Evolutionary conservation across 352 stramenopile genomes (phyloP).

Genomic region (Phytophthora kernoviae): DNA sequence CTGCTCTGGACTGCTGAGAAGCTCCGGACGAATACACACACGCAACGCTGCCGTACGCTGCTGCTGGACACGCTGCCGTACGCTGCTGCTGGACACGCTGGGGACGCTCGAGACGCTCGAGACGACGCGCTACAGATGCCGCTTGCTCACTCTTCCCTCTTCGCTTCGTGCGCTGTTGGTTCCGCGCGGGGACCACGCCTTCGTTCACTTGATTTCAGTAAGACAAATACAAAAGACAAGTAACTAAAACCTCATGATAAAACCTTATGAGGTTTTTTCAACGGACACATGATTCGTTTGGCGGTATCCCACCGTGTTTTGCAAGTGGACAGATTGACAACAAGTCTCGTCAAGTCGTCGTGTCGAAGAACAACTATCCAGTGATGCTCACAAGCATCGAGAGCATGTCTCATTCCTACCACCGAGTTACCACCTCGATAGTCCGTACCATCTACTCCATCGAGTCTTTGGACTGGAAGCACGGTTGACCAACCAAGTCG

Average conservation of each 20-base stretch:
- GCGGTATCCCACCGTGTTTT: too few species aligned
- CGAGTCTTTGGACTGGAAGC: too few species aligned
- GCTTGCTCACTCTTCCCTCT: slow-evolving; percentile 32
- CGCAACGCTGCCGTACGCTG: slow-evolving; percentile 12
- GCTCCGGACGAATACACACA: slow-evolving; percentile 13
- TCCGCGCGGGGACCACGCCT: slow-evolving; percentile 15
- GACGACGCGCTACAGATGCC: slow-evolving; percentile 32
- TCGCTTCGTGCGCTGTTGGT: slow-evolving; percentile 37
- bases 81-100: slow-evolving; percentile 17
- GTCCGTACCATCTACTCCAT: too few species aligned
- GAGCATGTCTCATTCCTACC: too few species aligned
- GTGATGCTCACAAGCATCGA: too few species aligned
- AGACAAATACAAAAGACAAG: slow-evolving; percentile 5
- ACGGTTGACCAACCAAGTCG: too few species aligned
- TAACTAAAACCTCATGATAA: not conserved
- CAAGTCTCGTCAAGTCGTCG: too few species aligned
- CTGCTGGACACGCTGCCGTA: slow-evolving; percentile 8
- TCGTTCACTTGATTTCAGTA: slow-evolving; percentile 4
- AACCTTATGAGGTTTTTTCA: not conserved
- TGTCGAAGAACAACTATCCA: too few species aligned
- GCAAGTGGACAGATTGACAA: too few species aligned
- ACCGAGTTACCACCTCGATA: too few species aligned
- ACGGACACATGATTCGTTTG: not conserved
- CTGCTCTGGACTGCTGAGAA: slow-evolving; percentile 16
- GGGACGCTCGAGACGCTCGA: slow-evolving; percentile 33